Conservation (phyloP, 73 alveolate genomes). For the Paramecium pentaurelia region DNA sequence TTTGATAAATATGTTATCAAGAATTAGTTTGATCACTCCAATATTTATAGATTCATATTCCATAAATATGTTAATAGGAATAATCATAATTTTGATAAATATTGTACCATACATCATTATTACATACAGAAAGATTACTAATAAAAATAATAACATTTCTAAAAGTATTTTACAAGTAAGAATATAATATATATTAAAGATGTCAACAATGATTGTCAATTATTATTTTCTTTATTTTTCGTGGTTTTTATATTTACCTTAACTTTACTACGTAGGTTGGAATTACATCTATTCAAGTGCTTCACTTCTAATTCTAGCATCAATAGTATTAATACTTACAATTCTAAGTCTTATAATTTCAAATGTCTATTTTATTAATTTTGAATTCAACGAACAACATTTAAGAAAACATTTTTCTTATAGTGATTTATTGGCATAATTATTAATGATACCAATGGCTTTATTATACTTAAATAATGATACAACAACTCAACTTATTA, state of each 20-base stretch:
- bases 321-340: not conserved
- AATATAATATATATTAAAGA: not conserved
- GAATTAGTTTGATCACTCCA: not conserved
- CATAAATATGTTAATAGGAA: not conserved
- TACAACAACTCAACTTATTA: not conserved
- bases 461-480: not conserved
- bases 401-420: not conserved
- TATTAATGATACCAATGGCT: not conserved
- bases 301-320: not conserved
- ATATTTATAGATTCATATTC: not conserved
- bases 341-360: not conserved
- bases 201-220: not conserved
- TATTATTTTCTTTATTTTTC: not conserved
- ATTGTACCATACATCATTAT: not conserved
- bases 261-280: not conserved
- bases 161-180: not conserved
- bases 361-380: not conserved
- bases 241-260: conserved; percentile 10
- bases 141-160: not conserved
- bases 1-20: not conserved
- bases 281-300: not conserved
- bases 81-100: not conserved
- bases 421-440: not conserved
- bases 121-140: not conserved
- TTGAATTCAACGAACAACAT: conserved; percentile 13